These are phyloP conservation scores for Beauveria asiatica DNA, from an alignment of 2,329 filamentous ascomycete species.

Conservation along the genomic window DNA sequence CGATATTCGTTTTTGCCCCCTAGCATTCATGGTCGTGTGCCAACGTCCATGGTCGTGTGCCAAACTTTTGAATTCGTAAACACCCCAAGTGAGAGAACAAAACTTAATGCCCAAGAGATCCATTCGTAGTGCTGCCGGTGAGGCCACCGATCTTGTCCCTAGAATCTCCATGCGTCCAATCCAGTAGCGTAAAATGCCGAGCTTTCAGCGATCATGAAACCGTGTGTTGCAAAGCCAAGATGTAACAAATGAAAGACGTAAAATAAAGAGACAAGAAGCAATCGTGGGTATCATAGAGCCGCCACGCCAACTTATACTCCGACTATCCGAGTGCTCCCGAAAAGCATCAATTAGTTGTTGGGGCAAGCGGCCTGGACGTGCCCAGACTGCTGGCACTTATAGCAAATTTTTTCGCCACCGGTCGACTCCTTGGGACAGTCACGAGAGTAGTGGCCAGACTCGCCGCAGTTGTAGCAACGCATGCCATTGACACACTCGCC, in stretches of 20 bases:
- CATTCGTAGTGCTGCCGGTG: constrained; percentile 1
- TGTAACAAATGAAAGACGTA: constrained; percentile 15
- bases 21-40: background rate
- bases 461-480: constrained; percentile 99
- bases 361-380: constrained; percentile 94
- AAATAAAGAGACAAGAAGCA: constrained; percentile 20
- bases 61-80: constrained; percentile 10
- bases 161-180: background rate
- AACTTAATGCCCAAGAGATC: constrained; percentile 7
- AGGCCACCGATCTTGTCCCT: constrained; percentile 7
- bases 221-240: constrained; percentile 4
- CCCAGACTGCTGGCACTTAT: constrained; percentile 80
- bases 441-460: constrained; percentile 89
- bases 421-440: constrained; percentile 92
- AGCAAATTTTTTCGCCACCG: constrained; percentile 90
- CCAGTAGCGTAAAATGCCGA: constrained; percentile 5
- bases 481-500: constrained; percentile 95
- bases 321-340: constrained; percentile 15
- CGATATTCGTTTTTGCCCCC: background rate
- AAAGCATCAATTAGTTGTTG: constrained; percentile 49
- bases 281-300: constrained; percentile 36
- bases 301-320: constrained; percentile 27
- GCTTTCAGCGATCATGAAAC: constrained; percentile 9
- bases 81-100: constrained; percentile 6
- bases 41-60: constrained; percentile 6